Evolutionary conservation across 1,284 basidiomycete species (phyloP).

Genomic region (Filobasidium uniguttulatum): DNA sequence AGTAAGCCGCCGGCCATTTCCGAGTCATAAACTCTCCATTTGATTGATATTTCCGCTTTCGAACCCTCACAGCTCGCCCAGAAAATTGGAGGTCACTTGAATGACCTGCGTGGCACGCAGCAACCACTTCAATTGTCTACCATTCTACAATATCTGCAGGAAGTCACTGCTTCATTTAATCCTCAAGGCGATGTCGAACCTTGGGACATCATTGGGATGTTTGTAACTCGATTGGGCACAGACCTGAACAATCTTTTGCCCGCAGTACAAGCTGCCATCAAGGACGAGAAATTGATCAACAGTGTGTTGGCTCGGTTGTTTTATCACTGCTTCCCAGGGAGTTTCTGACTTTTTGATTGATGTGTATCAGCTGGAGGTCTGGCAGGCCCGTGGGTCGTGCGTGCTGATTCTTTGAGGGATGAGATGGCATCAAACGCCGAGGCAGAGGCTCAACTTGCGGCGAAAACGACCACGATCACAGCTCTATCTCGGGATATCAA

Average conservation of each 20-base stretch:
- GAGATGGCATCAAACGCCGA: slow-evolving; percentile 74
- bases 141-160: slow-evolving; percentile 55
- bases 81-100: slow-evolving; percentile 63
- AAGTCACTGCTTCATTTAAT: slow-evolving; percentile 56
- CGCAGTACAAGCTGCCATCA: slow-evolving; percentile 58
- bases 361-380: too few relatives aligned
- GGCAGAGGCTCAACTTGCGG: slow-evolving; percentile 71
- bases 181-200: slow-evolving; percentile 48
- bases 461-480: slow-evolving; percentile 77
- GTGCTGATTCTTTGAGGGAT: slow-evolving; percentile 77
- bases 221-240: slow-evolving; percentile 53
- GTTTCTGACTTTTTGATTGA: slow-evolving; percentile 42
- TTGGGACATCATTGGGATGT: slow-evolving; percentile 63
- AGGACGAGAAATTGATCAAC: slow-evolving; percentile 46
- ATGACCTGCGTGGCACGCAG: slow-evolving; percentile 60
- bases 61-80: slow-evolving; percentile 54
- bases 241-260: slow-evolving; percentile 59
- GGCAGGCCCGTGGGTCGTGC: slow-evolving; percentile 69
- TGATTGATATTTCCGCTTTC: not conserved
- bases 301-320: slow-evolving; percentile 41
- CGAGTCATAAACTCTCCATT: not conserved
- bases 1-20: slow-evolving; percentile 39
- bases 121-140: slow-evolving; percentile 57
- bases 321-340: not conserved
- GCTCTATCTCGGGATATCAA: slow-evolving; percentile 70